Base-by-base conservation (phyloP, 345 rosid species). In the Melaleuca alternifolia region DNA sequence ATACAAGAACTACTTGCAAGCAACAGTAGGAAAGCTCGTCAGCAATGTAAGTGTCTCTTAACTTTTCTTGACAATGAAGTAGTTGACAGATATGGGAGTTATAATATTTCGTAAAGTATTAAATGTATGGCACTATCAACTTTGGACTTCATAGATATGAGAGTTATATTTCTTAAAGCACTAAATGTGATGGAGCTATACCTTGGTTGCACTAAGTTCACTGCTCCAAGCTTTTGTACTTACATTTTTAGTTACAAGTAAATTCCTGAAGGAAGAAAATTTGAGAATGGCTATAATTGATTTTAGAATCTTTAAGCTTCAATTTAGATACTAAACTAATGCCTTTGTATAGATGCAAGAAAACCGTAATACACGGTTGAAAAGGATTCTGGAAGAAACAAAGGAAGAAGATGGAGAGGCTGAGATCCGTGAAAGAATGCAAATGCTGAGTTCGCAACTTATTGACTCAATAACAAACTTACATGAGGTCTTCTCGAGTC, bases 1-100 rank as follows among this genome's bases (percentile, higher is more conserved):
- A 91, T 96, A 96, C 92, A 97, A 96, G 90, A 97, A 92, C 88
- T 96, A 95, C 91, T 89, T 94, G 95, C 99, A 95, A 85, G 99
- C 99, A n/a, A 92, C 90, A 6, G 98, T 97, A 84, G 97, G 95
- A 91, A 93, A 97, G 91, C 97, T 97, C 85, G 94, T 96, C 85
- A 93, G 85, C 92, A 94, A 97, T 84, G 99, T 96, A 93, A 93
- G 98, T 52, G 82, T 84, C 28, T 50, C 46, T 26, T 26, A 14
- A 33, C 33, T 52, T 46, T 84, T 9, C 81, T 11, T 71, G 48
- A 18, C 33, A 46, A 33, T 33, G 24, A 16, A 71, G 48, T 71
- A 33, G 79, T 71, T 71, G 77, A 16, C 3, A 41, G 41, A 41
- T 41, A 41, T 41, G 41, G 4, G 41, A 41, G 41, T 41, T 4